phyloP scores from a whole-genome alignment of 495 filamentous ascomycete genomes.

The Sabuloglossum arenarium region DNA sequence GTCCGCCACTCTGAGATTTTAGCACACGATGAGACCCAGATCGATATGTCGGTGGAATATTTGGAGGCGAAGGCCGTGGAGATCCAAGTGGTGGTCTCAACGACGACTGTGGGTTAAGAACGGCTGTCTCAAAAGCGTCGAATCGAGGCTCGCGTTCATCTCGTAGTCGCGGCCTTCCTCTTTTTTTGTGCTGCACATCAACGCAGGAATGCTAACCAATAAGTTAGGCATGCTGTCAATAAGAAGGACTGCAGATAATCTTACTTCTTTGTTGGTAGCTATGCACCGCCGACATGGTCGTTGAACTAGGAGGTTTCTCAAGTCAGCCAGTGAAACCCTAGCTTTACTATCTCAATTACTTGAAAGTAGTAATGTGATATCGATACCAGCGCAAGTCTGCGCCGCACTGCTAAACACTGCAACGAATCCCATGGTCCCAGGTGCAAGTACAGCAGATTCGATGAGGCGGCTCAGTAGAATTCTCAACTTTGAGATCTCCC shows the following conservation, averaged over 20 bases:
- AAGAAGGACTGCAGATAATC: background rate
- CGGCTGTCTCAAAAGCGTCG: background rate
- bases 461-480: background rate
- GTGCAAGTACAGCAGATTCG: background rate
- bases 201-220: constrained; percentile 53
- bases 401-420: too few relatives aligned
- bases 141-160: constrained; percentile 38
- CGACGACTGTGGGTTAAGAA: background rate
- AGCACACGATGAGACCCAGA: background rate
- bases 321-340: background rate
- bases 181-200: constrained; percentile 92
- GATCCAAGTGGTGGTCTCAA: background rate
- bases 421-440: too few relatives aligned
- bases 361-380: background rate
- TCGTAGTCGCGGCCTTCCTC: constrained; percentile 75
- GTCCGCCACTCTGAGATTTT: background rate
- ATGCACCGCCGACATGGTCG: constrained; percentile 41
- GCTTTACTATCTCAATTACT: background rate
- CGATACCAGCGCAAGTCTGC: background rate
- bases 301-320: constrained; percentile 23
- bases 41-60: background rate
- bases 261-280: constrained; percentile 31
- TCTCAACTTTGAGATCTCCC: background rate
- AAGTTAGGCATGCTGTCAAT: background rate
- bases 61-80: background rate